These are phyloP conservation scores for Aspergillus sp. DNA, from an alignment of 2,329 filamentous ascomycete genomes.

Conservation along the genomic window DNA sequence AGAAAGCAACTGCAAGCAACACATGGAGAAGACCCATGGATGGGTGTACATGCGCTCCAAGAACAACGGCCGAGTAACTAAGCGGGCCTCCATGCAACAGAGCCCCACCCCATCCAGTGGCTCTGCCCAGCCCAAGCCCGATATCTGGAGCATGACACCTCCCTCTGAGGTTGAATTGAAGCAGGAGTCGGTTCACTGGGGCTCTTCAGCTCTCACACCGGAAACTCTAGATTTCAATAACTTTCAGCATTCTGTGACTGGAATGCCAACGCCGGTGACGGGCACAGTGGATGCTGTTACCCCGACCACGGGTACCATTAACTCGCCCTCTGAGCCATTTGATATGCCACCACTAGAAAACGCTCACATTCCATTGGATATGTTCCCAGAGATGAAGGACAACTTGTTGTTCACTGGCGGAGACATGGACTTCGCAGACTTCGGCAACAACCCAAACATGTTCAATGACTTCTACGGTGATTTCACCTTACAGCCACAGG, in stretches of 20 bases:
- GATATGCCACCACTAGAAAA: constrained; percentile 6
- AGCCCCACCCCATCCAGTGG: constrained; percentile 7
- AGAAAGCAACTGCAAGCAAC: constrained; percentile 95
- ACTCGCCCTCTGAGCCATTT: constrained; percentile 11
- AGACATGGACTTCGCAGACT: constrained; percentile 10
- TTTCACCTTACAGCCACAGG: constrained; percentile 7
- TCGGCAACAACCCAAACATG: constrained; percentile 6
- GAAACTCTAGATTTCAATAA: constrained; percentile 13
- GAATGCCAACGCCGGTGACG: constrained; percentile 6
- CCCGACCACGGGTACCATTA: constrained; percentile 11
- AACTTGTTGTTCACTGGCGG: constrained; percentile 8
- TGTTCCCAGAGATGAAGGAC: constrained; percentile 13
- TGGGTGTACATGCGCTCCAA: constrained; percentile 92
- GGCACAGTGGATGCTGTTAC: constrained; percentile 10
- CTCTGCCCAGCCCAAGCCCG: constrained; percentile 8
- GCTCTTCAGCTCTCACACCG: neutral
- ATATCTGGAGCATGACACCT: constrained; percentile 11
- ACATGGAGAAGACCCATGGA: constrained; percentile 95
- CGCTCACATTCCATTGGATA: constrained; percentile 9
- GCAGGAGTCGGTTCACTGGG: constrained; percentile 7
- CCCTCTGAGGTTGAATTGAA: constrained; percentile 9
- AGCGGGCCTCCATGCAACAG: constrained; percentile 10
- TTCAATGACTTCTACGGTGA: constrained; percentile 12
- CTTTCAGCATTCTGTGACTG: constrained; percentile 7
- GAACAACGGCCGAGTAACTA: constrained; percentile 69